Evolutionary conservation across 139 green algal genomes (phyloP).

Genomic region (Chlamydomonas asymmetrica): DNA sequence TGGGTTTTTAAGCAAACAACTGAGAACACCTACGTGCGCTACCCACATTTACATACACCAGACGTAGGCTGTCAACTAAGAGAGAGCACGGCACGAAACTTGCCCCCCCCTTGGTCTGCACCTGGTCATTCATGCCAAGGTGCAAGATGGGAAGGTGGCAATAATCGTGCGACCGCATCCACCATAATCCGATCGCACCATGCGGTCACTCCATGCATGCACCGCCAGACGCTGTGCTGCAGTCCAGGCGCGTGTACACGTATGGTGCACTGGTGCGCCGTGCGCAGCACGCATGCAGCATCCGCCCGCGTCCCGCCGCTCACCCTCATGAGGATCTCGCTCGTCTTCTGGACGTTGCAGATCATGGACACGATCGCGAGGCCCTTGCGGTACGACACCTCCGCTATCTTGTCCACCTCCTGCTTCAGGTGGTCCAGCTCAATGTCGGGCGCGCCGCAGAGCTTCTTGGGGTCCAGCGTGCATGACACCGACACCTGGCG

Average conservation of each 20-base stretch:
- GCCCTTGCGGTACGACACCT: conserved; percentile 56
- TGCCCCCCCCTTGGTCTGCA: too few species aligned
- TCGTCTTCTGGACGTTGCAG: conserved; percentile 88
- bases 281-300: too few species aligned
- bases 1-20: not conserved
- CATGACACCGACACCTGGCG: conserved; percentile 82
- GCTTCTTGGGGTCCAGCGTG: conserved; percentile 89
- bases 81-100: too few species aligned
- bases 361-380: conserved; percentile 93
- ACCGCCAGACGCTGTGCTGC: not conserved
- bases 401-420: conserved; percentile 70
- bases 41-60: not conserved
- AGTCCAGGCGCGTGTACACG: not conserved
- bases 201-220: not conserved
- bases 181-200: too few species aligned
- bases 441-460: conserved; percentile 54
- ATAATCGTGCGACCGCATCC: too few species aligned
- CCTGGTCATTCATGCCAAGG: too few species aligned
- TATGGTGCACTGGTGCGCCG: too few species aligned
- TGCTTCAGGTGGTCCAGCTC: conserved; percentile 78
- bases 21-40: not conserved
- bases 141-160: too few species aligned
- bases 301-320: not conserved
- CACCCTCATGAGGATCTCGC: conserved; percentile 80
- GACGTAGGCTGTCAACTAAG: too few species aligned